phyloP scores from a whole-genome alignment of 441 rosid species.

The Croton setiger region DNA sequence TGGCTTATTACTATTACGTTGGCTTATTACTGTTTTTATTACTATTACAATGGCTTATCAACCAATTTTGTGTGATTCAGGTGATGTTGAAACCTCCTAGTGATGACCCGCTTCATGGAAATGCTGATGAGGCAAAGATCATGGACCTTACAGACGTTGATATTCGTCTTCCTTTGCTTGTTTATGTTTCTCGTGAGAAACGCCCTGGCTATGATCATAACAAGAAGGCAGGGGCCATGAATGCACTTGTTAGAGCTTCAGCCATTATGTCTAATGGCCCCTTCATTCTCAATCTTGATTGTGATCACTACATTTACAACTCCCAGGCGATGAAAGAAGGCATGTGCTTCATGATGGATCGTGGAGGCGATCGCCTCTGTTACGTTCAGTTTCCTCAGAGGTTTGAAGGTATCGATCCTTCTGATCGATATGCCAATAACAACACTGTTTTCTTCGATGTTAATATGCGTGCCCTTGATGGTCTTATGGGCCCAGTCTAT shows the following conservation, averaged over 20 bases:
- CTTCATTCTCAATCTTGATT: constrained; percentile 86
- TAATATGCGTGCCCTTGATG: constrained; percentile 95
- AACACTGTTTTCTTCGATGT: constrained; percentile 93
- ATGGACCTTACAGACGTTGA: constrained; percentile 70
- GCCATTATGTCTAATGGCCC: constrained; percentile 96
- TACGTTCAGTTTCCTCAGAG: constrained; percentile 93
- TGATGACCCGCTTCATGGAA: constrained; percentile 67
- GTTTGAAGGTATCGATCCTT: constrained; percentile 92
- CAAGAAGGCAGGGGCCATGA: constrained; percentile 98
- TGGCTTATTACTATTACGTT: too few relatives aligned
- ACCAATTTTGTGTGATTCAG: constrained; percentile 33
- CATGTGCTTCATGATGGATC: constrained; percentile 97
- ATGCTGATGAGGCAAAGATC: constrained; percentile 49
- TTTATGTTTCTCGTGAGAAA: constrained; percentile 90
- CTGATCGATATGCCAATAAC: constrained; percentile 90
- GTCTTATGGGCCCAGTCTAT: constrained; percentile 89
- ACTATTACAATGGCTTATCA: not conserved
- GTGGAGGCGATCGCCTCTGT: constrained; percentile 89
- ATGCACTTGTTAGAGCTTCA: constrained; percentile 88
- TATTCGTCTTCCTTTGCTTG: constrained; percentile 78
- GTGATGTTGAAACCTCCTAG: constrained; percentile 90
- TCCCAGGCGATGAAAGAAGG: constrained; percentile 88
- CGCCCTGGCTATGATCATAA: constrained; percentile 92
- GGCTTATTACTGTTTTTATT: not conserved
- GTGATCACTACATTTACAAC: constrained; percentile 91